phyloP scores from a whole-genome alignment of 2,329 filamentous ascomycete genomes.

The Coniosporium tulheliwenetii region DNA sequence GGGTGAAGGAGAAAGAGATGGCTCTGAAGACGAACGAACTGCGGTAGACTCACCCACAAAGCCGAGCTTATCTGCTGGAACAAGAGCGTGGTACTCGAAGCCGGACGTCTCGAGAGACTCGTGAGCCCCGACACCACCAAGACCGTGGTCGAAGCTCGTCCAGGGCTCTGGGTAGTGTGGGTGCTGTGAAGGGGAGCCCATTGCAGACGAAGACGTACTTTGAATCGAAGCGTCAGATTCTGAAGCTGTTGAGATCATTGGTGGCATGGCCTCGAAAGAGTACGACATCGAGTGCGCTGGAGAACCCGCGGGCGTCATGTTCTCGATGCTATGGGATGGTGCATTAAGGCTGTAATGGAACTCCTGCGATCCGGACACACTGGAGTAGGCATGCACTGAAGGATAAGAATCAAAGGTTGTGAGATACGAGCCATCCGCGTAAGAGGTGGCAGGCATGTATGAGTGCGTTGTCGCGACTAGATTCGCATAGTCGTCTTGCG shows the following conservation, averaged over 20 bases:
- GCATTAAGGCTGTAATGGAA: slow-evolving; percentile 19
- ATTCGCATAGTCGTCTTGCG: slow-evolving; percentile 12
- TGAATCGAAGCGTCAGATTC: slow-evolving; percentile 34
- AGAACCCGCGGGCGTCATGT: slow-evolving; percentile 23
- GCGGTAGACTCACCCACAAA: slow-evolving; percentile 33
- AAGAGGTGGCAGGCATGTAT: slow-evolving; percentile 9
- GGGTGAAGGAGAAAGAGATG: slow-evolving; percentile 6
- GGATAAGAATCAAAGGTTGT: slow-evolving; percentile 22
- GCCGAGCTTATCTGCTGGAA: slow-evolving; percentile 26
- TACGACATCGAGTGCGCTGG: slow-evolving; percentile 26
- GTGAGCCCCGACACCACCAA: slow-evolving; percentile 41
- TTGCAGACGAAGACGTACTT: slow-evolving; percentile 31
- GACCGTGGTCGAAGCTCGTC: slow-evolving; percentile 37
- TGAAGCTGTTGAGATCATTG: slow-evolving; percentile 30
- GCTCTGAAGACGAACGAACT: slow-evolving; percentile 19
- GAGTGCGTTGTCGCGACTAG: slow-evolving; percentile 3
- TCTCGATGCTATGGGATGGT: slow-evolving; percentile 20
- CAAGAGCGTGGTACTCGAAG: slow-evolving; percentile 35
- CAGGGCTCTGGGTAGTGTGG: slow-evolving; percentile 44
- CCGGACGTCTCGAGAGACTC: slow-evolving; percentile 40
- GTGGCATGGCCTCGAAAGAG: slow-evolving; percentile 30
- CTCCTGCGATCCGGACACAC: slow-evolving; percentile 15
- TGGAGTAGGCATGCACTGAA: slow-evolving; percentile 14
- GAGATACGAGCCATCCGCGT: slow-evolving; percentile 11
- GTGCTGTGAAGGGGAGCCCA: slow-evolving; percentile 40